Conservation (phyloP, 768 basidiomycete species). For the Calvatia gigantea region DNA sequence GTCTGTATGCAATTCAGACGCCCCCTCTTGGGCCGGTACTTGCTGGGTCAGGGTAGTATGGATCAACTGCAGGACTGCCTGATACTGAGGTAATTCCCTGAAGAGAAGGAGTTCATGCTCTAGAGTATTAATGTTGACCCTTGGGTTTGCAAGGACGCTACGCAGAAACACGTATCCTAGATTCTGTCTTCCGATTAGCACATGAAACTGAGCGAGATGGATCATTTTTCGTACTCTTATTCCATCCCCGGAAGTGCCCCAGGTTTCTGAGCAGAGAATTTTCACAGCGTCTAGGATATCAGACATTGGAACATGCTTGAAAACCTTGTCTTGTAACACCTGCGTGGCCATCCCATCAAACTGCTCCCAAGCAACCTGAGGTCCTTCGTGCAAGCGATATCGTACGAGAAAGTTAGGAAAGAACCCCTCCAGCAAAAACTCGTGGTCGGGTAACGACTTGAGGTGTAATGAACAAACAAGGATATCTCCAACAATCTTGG, state of each 20-base stretch:
- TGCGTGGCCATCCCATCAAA: not conserved
- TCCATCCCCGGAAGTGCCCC: not conserved
- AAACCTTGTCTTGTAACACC: not conserved
- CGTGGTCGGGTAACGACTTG: not conserved
- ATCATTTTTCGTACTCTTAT: not conserved
- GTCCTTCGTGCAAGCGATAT: constrained; percentile 8
- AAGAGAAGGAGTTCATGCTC: not conserved
- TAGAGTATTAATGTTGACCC: not conserved
- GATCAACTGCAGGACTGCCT: not conserved
- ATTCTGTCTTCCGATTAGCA: not conserved
- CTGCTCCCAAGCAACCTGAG: constrained; percentile 7
- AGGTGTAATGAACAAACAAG: not conserved
- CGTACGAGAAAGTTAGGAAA: constrained; percentile 7
- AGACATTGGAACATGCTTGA: not conserved
- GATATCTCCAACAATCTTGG: not conserved
- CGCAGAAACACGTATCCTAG: constrained; percentile 4
- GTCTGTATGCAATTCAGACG: too few relatives aligned
- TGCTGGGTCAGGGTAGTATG: not conserved
- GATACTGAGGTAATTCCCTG: not conserved
- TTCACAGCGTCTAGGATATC: constrained; percentile 5
- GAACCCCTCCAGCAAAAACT: not conserved
- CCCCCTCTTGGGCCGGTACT: not conserved
- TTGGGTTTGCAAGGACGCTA: not conserved
- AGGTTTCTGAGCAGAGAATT: constrained; percentile 5
- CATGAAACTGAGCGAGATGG: not conserved